These are phyloP conservation scores for Scleromitrula shiraiana DNA, from an alignment of 2,329 filamentous ascomycete species.

Conservation along the genomic window DNA sequence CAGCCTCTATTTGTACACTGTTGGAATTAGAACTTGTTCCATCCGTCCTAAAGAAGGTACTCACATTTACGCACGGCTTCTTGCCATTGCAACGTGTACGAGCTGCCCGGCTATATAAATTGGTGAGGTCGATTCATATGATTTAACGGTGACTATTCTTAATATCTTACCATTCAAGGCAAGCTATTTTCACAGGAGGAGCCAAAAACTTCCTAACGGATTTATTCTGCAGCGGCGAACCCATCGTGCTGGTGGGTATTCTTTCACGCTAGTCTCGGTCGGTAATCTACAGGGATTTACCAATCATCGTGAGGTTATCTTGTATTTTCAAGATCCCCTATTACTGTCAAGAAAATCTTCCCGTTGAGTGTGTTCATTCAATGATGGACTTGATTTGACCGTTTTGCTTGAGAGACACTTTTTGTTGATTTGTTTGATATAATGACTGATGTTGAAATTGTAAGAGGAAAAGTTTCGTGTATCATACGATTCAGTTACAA, in stretches of 20 bases:
- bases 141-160: background rate
- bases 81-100: constrained; percentile 41
- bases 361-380: too few relatives aligned
- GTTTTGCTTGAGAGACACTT: too few relatives aligned
- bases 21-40: background rate
- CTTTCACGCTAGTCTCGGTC: background rate
- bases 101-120: constrained; percentile 34
- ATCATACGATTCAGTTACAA: too few relatives aligned
- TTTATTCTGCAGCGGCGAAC: background rate
- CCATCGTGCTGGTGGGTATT: background rate
- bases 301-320: background rate
- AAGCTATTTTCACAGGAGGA: background rate
- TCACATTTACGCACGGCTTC: constrained; percentile 37
- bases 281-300: background rate
- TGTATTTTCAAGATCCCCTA: too few relatives aligned
- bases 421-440: too few relatives aligned
- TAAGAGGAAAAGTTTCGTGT: too few relatives aligned
- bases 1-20: constrained; percentile 27
- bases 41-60: constrained; percentile 10
- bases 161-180: background rate
- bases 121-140: background rate
- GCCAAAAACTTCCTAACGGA: background rate
- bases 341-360: too few relatives aligned
- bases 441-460: too few relatives aligned
- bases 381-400: too few relatives aligned